phyloP scores from a whole-genome alignment of 805 yeast species.

The Ogataea allantospora region DNA sequence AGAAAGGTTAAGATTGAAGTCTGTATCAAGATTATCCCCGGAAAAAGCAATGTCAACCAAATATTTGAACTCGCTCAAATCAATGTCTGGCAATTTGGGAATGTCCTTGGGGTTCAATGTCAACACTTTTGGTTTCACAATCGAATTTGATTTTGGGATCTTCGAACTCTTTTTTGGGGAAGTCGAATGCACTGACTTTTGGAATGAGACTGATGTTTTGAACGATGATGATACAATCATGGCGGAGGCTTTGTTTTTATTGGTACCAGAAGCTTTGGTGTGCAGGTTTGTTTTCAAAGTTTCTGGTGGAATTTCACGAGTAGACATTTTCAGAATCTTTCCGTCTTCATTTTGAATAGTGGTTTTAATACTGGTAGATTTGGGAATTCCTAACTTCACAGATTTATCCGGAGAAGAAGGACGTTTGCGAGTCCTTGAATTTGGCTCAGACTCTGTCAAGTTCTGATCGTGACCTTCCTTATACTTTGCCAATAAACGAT shows the following conservation, averaged over 20 bases:
- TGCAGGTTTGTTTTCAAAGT: slow-evolving; percentile 29
- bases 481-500: slow-evolving; percentile 34
- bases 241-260: slow-evolving; percentile 29
- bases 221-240: slow-evolving; percentile 48
- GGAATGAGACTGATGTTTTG: slow-evolving; percentile 48
- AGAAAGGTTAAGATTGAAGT: slow-evolving; percentile 2
- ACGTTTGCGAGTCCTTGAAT: slow-evolving; percentile 6
- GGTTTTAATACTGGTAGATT: slow-evolving; percentile 34
- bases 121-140: slow-evolving; percentile 3
- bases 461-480: slow-evolving; percentile 29
- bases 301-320: slow-evolving; percentile 30
- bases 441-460: background rate
- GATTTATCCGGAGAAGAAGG: slow-evolving; percentile 14
- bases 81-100: slow-evolving; percentile 30
- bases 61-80: slow-evolving; percentile 30
- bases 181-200: slow-evolving; percentile 18
- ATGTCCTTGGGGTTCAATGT: slow-evolving; percentile 26
- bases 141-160: background rate
- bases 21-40: slow-evolving; percentile 1
- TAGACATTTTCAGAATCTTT: slow-evolving; percentile 27
- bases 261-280: slow-evolving; percentile 12
- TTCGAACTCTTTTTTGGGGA: slow-evolving; percentile 3
- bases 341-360: slow-evolving; percentile 36
- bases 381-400: slow-evolving; percentile 20
- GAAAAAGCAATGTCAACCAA: slow-evolving; percentile 33